Evolutionary conservation across 2,329 filamentous ascomycete species (phyloP).

Genomic region (Aureobasidium sp.): DNA sequence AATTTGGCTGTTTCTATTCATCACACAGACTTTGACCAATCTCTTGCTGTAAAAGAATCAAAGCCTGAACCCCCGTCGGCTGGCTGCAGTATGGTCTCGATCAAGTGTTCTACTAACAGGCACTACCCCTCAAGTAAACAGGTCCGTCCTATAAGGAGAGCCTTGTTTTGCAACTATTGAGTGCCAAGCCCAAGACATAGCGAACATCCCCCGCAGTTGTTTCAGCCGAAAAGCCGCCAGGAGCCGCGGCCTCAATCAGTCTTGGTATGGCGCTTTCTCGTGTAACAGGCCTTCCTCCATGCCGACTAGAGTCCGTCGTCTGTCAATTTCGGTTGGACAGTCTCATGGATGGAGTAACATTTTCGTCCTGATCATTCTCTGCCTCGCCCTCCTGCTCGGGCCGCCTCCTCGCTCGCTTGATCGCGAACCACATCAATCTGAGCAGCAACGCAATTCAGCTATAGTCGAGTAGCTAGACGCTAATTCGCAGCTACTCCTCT

Average conservation of each 20-base stretch:
- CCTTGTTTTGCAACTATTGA: background rate
- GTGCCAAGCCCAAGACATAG: background rate
- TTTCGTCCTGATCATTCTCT: background rate
- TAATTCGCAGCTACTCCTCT: background rate
- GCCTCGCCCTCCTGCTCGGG: background rate
- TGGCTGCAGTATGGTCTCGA: background rate
- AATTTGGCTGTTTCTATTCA: background rate
- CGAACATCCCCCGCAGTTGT: background rate
- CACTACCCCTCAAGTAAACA: background rate
- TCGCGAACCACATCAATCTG: background rate
- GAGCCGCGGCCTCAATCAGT: background rate
- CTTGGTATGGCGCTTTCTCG: background rate
- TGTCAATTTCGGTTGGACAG: background rate
- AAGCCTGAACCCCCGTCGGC: background rate
- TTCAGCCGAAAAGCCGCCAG: constrained; percentile 1
- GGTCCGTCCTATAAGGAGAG: background rate
- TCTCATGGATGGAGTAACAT: background rate
- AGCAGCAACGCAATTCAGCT: background rate
- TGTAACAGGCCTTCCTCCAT: background rate
- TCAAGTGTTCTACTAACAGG: background rate
- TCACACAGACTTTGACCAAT: background rate
- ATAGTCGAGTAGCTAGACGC: background rate
- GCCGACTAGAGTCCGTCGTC: background rate
- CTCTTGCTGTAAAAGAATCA: background rate
- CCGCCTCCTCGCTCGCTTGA: background rate